Percentiles rank a stretch among this genome's conserved stretches.
Conservation (phyloP, 1,139 yeast genomes). For the Taiozyma sp. region DNA sequence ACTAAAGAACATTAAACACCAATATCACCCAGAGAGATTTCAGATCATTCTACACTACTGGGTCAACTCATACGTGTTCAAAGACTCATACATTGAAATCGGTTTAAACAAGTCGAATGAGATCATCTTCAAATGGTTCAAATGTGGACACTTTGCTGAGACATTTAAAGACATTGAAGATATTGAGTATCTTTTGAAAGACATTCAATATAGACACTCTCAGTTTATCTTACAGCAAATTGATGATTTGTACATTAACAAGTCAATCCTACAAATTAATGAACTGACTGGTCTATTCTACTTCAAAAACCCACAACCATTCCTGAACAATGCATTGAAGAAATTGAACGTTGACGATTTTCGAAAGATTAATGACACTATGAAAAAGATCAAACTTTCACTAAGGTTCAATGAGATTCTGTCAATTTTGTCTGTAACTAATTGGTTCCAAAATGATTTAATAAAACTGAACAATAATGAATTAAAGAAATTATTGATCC, state of each 20-base stretch:
- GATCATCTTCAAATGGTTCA: constrained; percentile 63
- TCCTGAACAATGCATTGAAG: constrained; percentile 32
- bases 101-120: constrained; percentile 54
- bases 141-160: constrained; percentile 43
- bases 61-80: constrained; percentile 45
- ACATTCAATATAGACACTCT: constrained; percentile 30
- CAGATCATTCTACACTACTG: constrained; percentile 67
- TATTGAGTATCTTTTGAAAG: constrained; percentile 26
- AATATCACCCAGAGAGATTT: constrained; percentile 59
- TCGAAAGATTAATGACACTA: constrained; percentile 24
- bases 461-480: constrained; percentile 37
- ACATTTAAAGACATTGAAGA: constrained; percentile 27
- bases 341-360: constrained; percentile 34
- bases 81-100: constrained; percentile 55
- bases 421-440: constrained; percentile 53
- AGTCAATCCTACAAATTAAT: constrained; percentile 20
- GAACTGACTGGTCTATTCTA: constrained; percentile 37
- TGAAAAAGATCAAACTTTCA: constrained; percentile 34
- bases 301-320: constrained; percentile 42
- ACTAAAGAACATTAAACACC: constrained; percentile 51
- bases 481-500: constrained; percentile 13
- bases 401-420: constrained; percentile 53
- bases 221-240: constrained; percentile 31
- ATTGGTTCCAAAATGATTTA: constrained; percentile 61
- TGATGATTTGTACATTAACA: constrained; percentile 19